phyloP scores from a whole-genome alignment of 495 filamentous ascomycete genomes.

The Pseudomonodictys pantanalensis region DNA sequence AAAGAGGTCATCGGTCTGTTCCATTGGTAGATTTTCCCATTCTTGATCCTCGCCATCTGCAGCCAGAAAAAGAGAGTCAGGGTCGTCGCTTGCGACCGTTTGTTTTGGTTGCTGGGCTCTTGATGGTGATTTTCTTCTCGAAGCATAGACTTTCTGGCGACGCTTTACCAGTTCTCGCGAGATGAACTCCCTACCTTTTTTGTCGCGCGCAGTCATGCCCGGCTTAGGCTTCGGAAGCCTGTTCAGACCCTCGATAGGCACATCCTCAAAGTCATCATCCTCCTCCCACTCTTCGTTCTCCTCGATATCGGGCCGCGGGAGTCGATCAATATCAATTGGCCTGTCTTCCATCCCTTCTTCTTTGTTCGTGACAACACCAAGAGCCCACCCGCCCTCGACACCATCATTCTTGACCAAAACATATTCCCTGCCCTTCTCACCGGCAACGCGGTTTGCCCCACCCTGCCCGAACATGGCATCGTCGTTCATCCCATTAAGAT shows the following conservation, averaged over 20 bases:
- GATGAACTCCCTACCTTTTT: constrained; percentile 25
- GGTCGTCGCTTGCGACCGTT: constrained; percentile 22
- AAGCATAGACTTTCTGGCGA: constrained; percentile 47
- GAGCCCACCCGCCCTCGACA: constrained; percentile 93
- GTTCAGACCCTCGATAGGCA: constrained; percentile 91
- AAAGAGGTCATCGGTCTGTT: constrained; percentile 42
- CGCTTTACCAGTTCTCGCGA: constrained; percentile 46
- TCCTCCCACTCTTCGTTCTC: constrained; percentile 59
- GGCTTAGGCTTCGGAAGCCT: constrained; percentile 64
- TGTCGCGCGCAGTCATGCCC: constrained; percentile 7
- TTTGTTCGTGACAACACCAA: constrained; percentile 85
- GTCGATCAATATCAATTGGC: constrained; percentile 84
- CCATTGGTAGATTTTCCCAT: constrained; percentile 35
- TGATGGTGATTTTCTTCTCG: constrained; percentile 30
- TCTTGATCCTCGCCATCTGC: constrained; percentile 42
- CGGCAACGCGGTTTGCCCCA: constrained; percentile 68
- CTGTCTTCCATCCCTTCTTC: constrained; percentile 68
- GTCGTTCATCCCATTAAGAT: constrained; percentile 82
- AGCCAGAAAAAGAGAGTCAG: constrained; percentile 66
- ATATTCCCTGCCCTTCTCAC: constrained; percentile 89
- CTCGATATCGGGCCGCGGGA: constrained; percentile 54
- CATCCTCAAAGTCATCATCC: constrained; percentile 84
- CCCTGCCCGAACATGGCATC: constrained; percentile 63
- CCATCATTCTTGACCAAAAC: constrained; percentile 92
- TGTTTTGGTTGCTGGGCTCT: constrained; percentile 23